These are phyloP conservation scores for Alternaria sp. DNA, from an alignment of 2,329 filamentous ascomycete species.

Conservation along the genomic window DNA sequence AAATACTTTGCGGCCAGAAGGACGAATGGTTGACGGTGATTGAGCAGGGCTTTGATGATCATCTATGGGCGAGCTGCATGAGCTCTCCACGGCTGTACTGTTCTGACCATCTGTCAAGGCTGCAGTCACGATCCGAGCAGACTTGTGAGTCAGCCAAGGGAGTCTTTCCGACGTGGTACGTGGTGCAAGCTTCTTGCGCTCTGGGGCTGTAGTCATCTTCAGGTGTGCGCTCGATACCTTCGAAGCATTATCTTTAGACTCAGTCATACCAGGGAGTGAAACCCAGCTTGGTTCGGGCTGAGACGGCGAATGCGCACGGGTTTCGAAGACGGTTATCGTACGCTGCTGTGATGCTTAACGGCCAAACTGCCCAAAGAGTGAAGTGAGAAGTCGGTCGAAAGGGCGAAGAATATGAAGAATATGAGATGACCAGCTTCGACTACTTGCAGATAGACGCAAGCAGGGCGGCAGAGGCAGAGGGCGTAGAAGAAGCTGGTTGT, in stretches of 20 bases:
- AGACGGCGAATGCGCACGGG: background rate
- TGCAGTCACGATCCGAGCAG: slow-evolving; percentile 11
- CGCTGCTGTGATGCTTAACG: background rate
- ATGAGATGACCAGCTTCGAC: slow-evolving; percentile 25
- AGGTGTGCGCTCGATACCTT: background rate
- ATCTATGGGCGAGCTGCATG: slow-evolving; percentile 9
- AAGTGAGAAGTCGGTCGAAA: background rate
- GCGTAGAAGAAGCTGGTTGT: slow-evolving; percentile 25
- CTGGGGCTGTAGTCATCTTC: background rate
- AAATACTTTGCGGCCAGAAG: slow-evolving; percentile 10
- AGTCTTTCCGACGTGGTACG: slow-evolving; percentile 30
- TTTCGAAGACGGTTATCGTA: background rate
- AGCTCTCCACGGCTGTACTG: slow-evolving; percentile 3
- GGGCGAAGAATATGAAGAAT: slow-evolving; percentile 4
- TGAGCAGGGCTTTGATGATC: slow-evolving; percentile 10
- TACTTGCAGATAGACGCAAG: slow-evolving; percentile 4
- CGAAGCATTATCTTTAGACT: background rate
- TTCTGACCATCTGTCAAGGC: slow-evolving; percentile 5
- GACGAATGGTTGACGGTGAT: slow-evolving; percentile 13
- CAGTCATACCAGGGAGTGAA: slow-evolving; percentile 6
- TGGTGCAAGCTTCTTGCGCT: slow-evolving; percentile 20
- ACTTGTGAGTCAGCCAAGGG: slow-evolving; percentile 44
- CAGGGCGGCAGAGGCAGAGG: background rate
- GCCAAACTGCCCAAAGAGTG: background rate
- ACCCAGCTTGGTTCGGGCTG: background rate